Evolutionary conservation across 805 yeast genomes (phyloP), one percentile per base, ranked within the genome.

Genomic region (Clavispora phyllophila): DNA sequence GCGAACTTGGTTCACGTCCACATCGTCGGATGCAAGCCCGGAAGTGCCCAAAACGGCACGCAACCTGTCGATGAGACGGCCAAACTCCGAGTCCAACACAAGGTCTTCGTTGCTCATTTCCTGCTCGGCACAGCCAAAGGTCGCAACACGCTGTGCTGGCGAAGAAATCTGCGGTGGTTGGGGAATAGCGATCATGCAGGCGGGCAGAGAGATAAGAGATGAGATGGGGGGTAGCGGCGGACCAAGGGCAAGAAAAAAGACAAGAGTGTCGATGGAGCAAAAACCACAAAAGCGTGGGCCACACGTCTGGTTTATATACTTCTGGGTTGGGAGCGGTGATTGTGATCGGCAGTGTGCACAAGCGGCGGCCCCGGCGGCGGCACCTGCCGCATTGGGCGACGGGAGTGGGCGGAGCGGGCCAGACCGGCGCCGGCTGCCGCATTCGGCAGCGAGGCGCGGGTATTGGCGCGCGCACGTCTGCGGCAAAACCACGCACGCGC

Each of bases 1-100:
- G 58, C 66, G 64, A 32, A 83, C 63, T 19, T 66, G 49, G 24
- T 61, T 66, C 44, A 76, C 73, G 53, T 82, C 81, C 31, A 82
- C 75, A 39, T 80, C 84, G 6, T 63, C 68, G 3, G 72, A 57
- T 2, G 70, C 42, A 34, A 71, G 53, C 0, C 72, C 72, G 43
- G 61, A 57, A 2, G 53, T 44, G 15, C 62, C 66, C 39, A 66
- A 54, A 10, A 62, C 36, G 15, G 41, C 49, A 33, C 61, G 54
- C 28, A 66, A 56, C 39, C 55, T 48, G 27, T 41, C 44, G 40
- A 69, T 63, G 42, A 69, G 59, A 40, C 51, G 39, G 28, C 50
- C 54, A 39, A 58, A 46, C 19, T 46, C 39, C 38, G 48, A 46
- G 34, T 48, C 50, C 28, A 51, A 27, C 19, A 44, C 46, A 31